Evolutionary conservation across 441 rosid genomes (phyloP), one percentile per base, ranked within the genome.

Genomic region (Brassica balearica): DNA sequence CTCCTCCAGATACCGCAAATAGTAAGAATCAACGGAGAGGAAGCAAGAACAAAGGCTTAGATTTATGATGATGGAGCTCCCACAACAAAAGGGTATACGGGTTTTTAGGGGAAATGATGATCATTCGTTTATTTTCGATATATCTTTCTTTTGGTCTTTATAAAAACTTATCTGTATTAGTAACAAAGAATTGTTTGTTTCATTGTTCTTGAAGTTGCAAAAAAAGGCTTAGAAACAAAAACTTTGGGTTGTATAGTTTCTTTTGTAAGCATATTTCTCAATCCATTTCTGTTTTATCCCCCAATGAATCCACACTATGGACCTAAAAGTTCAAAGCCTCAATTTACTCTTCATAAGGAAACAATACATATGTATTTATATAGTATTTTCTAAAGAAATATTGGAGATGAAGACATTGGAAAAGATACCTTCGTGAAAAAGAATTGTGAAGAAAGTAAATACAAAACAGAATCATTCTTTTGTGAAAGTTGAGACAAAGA

Each of bases 171-270:
- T 74, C 53, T 53, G 65, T 53, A 73, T 62, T 68, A 38, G 78
- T 36, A 22, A 68, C 74, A 62, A 63, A 79, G 65, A 17, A 77
- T 68, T 38, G 38, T 73, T 78, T 73, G 70, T 68, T 79, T 69
- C 59, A 68, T 4, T 73, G 77, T 61, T 73, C 19, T 58, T 71
- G 76, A 77, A 56, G 69, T 73, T 64, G 68, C 82, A 61, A 46
- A 2, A 46, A 63, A 51, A 65, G 61, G n/a, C 23, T 73, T 77
- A 67, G 81, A 73, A 61, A 78, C 77, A 48, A 46, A 51, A 23
- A 38, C 68, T 53, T 63, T 68, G 78, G 34, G 75, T 73, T 79
- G 82, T 79, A 79, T 79, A 79, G 78, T 73, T 15, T 74, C 12
- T 11, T 65, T 79, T 62, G 66, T 36, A 62, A 73, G 59, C 71